phyloP scores from a whole-genome alignment of 1,284 basidiomycete genomes.

The Marasmius fiardii region DNA sequence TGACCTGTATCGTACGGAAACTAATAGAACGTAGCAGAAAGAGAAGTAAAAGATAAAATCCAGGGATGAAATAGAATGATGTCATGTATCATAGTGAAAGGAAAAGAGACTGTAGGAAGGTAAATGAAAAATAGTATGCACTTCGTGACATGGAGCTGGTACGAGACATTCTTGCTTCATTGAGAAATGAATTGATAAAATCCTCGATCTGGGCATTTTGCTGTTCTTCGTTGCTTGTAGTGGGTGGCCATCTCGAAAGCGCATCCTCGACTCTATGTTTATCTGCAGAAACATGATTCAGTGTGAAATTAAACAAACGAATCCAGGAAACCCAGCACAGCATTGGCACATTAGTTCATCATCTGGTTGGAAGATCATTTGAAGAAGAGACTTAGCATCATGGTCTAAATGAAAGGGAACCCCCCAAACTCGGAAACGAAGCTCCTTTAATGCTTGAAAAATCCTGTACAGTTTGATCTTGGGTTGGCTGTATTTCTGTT shows the following conservation, averaged over 20 bases:
- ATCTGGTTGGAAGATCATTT: slow-evolving; percentile 31
- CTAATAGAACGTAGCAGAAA: too few relatives aligned
- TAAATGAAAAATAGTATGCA: too few relatives aligned
- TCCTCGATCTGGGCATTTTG: slow-evolving; percentile 15
- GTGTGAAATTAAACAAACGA: slow-evolving; percentile 27
- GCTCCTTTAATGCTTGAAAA: slow-evolving; percentile 27
- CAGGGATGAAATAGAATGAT: background rate
- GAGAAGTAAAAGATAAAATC: background rate
- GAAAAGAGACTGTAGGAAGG: too few relatives aligned
- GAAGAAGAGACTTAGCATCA: slow-evolving; percentile 30
- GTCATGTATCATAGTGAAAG: too few relatives aligned
- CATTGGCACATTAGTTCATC: slow-evolving; percentile 31
- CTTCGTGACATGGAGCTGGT: too few relatives aligned
- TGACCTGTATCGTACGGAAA: too few relatives aligned
- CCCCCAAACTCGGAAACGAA: slow-evolving; percentile 27
- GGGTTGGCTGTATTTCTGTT: slow-evolving; percentile 33
- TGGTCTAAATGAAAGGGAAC: slow-evolving; percentile 29
- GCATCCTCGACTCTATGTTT: slow-evolving; percentile 26
- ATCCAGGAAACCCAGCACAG: slow-evolving; percentile 31
- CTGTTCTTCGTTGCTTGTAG: slow-evolving; percentile 15
- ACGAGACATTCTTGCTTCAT: too few relatives aligned
- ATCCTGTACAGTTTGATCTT: slow-evolving; percentile 36
- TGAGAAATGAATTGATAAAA: slow-evolving; percentile 14
- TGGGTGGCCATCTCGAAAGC: slow-evolving; percentile 19
- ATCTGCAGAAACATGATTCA: slow-evolving; percentile 27